Percentiles rank a stretch among this genome's conserved stretches.
Conservation (phyloP, 2,329 filamentous ascomycete species). For the Ophiostoma ulmi region DNA sequence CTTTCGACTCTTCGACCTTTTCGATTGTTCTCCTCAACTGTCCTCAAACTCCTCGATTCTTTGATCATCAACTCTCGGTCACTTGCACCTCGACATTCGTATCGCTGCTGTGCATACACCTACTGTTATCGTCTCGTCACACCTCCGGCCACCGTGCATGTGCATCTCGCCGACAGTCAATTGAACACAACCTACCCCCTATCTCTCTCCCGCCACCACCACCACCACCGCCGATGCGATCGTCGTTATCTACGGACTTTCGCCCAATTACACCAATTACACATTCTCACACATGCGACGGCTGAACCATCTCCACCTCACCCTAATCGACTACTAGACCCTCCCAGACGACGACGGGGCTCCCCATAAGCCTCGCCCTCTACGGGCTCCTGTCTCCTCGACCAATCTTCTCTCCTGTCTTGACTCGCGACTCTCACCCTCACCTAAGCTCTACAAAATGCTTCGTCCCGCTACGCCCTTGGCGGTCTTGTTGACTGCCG, state of each 20-base stretch:
- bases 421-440: background rate
- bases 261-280: background rate
- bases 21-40: no score
- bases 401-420: background rate
- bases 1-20: background rate
- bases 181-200: background rate
- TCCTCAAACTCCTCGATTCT: background rate
- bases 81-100: no score
- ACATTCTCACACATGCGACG: background rate
- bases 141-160: constrained; percentile 16
- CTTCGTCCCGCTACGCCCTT: constrained; percentile 89
- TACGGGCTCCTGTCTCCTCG: background rate
- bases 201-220: background rate
- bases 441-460: constrained; percentile 49
- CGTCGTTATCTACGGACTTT: constrained; percentile 8
- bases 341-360: background rate
- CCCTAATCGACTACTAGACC: background rate
- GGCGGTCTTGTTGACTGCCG: constrained; percentile 74
- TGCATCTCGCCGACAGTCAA: constrained; percentile 18
- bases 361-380: background rate
- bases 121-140: constrained; percentile 15
- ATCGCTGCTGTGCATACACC: background rate
- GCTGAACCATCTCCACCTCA: background rate
- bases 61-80: background rate
- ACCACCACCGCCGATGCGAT: background rate